phyloP scores from a whole-genome alignment of 2,329 filamentous ascomycete genomes.

The Ophiocordyceps camponoti-saundersi region DNA sequence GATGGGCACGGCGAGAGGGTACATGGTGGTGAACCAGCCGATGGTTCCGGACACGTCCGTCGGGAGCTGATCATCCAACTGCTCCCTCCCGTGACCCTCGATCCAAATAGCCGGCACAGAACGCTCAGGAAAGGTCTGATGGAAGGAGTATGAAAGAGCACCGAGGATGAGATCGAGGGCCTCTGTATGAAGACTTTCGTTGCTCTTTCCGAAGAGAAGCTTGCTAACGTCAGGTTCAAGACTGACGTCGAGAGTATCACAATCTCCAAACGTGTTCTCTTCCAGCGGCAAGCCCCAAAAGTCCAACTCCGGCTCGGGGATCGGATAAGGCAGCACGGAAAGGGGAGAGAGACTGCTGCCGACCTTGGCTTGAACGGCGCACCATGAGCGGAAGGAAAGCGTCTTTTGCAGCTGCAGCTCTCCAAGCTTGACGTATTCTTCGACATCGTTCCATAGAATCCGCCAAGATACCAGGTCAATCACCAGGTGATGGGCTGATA shows the following conservation, averaged over 20 bases:
- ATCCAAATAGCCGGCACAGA: conserved; percentile 18
- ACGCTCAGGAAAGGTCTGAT: conserved; percentile 15
- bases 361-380: not conserved
- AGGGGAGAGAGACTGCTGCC: conserved; percentile 1
- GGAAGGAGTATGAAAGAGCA: conserved; percentile 16
- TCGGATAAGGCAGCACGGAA: conserved; percentile 1
- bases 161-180: conserved; percentile 21
- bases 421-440: conserved; percentile 2
- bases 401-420: conserved; percentile 4
- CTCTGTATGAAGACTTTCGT: conserved; percentile 15
- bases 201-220: conserved; percentile 8
- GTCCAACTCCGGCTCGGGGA: conserved; percentile 4
- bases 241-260: conserved; percentile 3
- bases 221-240: not conserved
- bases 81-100: conserved; percentile 24
- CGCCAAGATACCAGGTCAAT: conserved; percentile 33
- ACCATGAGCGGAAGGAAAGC: conserved; percentile 19
- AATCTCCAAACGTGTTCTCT: conserved; percentile 3
- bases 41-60: conserved; percentile 21
- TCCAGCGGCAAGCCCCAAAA: conserved; percentile 5
- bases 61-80: conserved; percentile 2
- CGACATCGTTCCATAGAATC: conserved; percentile 9
- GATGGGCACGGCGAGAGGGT: conserved; percentile 11
- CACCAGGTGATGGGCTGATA: conserved; percentile 6
- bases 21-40: conserved; percentile 28